Base-by-base conservation (phyloP, 306 rosid species). In the Leucaena leucocephala region DNA sequence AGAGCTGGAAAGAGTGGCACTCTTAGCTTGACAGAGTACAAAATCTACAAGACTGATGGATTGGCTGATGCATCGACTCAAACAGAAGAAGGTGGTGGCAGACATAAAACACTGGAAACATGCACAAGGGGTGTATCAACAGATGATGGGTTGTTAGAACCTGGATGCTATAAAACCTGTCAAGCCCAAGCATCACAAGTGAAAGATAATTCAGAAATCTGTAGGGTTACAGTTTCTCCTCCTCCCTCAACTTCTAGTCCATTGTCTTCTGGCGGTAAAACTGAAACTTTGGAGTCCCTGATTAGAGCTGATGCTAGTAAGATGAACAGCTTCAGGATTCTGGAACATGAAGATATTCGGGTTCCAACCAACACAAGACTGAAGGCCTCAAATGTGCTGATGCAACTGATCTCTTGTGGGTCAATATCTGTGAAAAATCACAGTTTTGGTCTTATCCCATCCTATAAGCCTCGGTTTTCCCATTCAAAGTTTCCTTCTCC, bases 111-210 rank as follows among this genome's bases (percentile, higher is more conserved):
- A 44, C 90, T 77, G 73, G 92, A 90, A 78, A 91, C 93, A 73
- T 96, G 99, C 87, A 89, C 96, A 13, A 89, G 98, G 82, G 98
- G 98, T 65, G 98, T 96, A 71, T 96, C 99, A 5, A 96, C 99
- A 2, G 99, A 93, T 69, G 97, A 93, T 9, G 87, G 98, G 6
- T 82, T 91, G 1, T 42, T 88, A 55, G 91, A 84, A 83, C 83
- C 86, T 12, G 91, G 86, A 39, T 86, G 86, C 80, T 55, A 82
- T 68, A 89, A 86, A 73, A 85, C 61, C 19, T 74, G 84, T 84
- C 90, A 48, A 74, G 69, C 84, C 72, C 88, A 74, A 80, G 79
- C 55, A 84, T 79, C 85, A 7, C 80, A 80, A 66, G 79, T 55
- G 71, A 96, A 89, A 80, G 85, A 88, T 59, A 96, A 86, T 87